A percentile compares a stretch with the other conserved stretches of the same genome.
phyloP scores from a whole-genome alignment of 2,329 filamentous ascomycete species.

The Neofusicoccum ribis region DNA sequence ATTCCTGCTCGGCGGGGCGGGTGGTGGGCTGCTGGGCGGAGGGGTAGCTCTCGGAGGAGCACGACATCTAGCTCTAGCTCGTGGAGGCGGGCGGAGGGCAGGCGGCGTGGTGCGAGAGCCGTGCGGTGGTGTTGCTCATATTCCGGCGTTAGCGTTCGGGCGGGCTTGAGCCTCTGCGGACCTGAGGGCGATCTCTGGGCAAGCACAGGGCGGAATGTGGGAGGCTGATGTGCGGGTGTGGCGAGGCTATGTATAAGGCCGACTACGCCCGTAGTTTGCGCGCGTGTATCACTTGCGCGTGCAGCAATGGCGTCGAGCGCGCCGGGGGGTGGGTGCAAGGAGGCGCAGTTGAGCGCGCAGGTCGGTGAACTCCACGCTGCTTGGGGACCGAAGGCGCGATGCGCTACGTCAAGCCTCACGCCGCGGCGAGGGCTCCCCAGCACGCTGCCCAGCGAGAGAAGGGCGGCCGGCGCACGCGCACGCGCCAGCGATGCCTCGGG shows the following conservation, averaged over 20 bases:
- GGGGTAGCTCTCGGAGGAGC: conserved; percentile 12
- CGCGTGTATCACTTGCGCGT: background rate
- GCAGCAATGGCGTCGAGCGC: background rate
- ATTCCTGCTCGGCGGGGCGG: background rate
- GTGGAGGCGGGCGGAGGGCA: background rate
- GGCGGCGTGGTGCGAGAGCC: background rate
- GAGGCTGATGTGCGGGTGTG: background rate
- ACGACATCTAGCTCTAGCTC: conserved; percentile 9
- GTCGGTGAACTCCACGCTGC: conserved; percentile 2
- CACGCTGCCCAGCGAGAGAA: background rate
- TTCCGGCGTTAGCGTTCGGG: background rate
- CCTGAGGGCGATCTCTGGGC: background rate
- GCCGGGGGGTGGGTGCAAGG: background rate
- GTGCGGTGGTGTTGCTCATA: conserved; percentile 10
- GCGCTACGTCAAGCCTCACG: conserved; percentile 3
- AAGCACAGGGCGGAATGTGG: conserved; percentile 8
- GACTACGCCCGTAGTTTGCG: background rate
- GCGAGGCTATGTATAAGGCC: conserved; percentile 5
- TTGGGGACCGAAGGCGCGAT: background rate
- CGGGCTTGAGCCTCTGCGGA: background rate
- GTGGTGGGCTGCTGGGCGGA: conserved; percentile 5
- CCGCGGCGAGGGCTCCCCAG: no score
- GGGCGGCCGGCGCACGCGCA: background rate
- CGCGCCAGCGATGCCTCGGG: background rate
- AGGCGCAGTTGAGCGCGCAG: background rate